These are phyloP conservation scores for Pleurotus djamor DNA, from an alignment of 768 basidiomycete species.

Conservation along the genomic window DNA sequence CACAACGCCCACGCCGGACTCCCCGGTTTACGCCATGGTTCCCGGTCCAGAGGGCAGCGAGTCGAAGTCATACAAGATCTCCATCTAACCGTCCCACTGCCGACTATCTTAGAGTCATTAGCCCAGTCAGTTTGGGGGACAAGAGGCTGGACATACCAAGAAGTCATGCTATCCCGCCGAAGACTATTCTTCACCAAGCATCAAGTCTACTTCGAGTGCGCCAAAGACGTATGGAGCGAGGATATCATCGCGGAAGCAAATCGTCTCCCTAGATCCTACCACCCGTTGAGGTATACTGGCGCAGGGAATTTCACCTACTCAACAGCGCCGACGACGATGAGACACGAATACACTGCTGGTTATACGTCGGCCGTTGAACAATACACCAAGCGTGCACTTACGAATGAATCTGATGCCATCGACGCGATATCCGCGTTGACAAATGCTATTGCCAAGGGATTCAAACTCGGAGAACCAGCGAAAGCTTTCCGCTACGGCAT, in stretches of 20 bases:
- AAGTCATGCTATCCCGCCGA: neutral
- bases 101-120: neutral
- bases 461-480: neutral
- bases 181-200: neutral
- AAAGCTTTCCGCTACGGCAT: neutral
- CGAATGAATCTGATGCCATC: neutral
- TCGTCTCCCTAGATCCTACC: neutral
- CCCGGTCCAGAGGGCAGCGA: neutral
- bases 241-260: neutral
- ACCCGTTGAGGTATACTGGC: neutral
- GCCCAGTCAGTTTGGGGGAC: neutral
- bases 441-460: neutral
- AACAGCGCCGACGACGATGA: neutral
- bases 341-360: neutral
- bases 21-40: neutral
- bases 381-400: neutral
- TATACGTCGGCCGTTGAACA: neutral
- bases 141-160: neutral
- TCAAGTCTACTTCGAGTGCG: neutral
- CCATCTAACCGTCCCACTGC: neutral
- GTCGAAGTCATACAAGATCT: neutral
- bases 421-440: neutral
- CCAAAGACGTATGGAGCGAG: neutral
- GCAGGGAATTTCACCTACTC: neutral
- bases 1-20: neutral